phyloP scores from a whole-genome alignment of 805 yeast species.

The Candida bentonensis region DNA sequence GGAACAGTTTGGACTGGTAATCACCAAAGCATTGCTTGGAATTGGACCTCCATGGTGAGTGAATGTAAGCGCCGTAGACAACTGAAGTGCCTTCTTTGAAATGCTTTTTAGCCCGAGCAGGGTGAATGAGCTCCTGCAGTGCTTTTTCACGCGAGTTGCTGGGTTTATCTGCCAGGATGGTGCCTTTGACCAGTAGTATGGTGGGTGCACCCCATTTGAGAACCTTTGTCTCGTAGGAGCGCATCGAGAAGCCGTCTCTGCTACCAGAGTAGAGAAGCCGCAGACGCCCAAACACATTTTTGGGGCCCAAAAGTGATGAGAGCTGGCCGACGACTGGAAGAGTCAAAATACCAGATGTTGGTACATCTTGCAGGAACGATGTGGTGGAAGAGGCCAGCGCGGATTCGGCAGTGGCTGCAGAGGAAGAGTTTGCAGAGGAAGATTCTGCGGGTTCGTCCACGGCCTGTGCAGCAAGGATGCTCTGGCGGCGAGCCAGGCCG shows the following conservation, averaged over 20 bases:
- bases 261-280: constrained; percentile 48
- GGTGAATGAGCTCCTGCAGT: constrained; percentile 15
- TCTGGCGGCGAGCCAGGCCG: not conserved
- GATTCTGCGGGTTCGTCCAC: not conserved
- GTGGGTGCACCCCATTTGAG: constrained; percentile 90
- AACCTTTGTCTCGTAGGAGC: constrained; percentile 70
- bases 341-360: not conserved
- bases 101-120: constrained; percentile 8
- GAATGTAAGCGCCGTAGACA: constrained; percentile 49
- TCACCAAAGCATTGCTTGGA: constrained; percentile 65
- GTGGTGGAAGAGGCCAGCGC: not conserved
- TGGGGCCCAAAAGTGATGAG: not conserved
- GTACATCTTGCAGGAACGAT: not conserved
- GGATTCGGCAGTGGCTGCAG: not conserved
- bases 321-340: not conserved
- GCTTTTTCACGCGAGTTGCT: constrained; percentile 11
- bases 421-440: not conserved
- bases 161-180: constrained; percentile 7
- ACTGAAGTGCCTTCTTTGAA: constrained; percentile 18
- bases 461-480: not conserved
- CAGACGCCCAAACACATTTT: not conserved
- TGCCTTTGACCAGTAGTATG: constrained; percentile 45
- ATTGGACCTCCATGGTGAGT: constrained; percentile 65
- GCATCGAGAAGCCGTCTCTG: constrained; percentile 72
- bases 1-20: constrained; percentile 40